Percentiles rank a stretch among this genome's conserved stretches.
These are phyloP conservation scores for Nicotiana sylvestris DNA, from an alignment of 257 asterid genomes.

Conservation along the genomic window DNA sequence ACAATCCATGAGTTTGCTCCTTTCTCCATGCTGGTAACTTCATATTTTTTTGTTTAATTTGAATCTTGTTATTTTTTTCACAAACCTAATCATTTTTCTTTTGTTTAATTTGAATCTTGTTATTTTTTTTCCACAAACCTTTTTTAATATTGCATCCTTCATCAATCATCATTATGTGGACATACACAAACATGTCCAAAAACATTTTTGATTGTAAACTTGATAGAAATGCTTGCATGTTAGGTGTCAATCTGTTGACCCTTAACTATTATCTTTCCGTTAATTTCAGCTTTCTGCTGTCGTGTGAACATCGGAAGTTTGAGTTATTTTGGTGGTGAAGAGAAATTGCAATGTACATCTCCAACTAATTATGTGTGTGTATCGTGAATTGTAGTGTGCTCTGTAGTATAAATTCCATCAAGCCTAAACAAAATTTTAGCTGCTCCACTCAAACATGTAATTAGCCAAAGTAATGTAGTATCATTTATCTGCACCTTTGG, in stretches of 20 bases:
- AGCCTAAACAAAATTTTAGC: not conserved
- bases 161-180: not conserved
- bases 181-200: not conserved
- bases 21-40: conserved; percentile 7
- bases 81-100: not conserved
- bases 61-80: too few relatives aligned
- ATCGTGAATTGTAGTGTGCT: not conserved
- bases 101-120: not conserved
- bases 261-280: not conserved
- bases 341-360: not conserved
- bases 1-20: conserved; percentile 25
- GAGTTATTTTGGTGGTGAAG: not conserved
- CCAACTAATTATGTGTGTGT: not conserved
- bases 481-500: not conserved
- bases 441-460: not conserved
- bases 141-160: not conserved
- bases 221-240: not conserved
- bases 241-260: not conserved
- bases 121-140: not conserved
- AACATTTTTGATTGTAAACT: not conserved
- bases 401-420: not conserved
- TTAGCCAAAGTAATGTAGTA: not conserved
- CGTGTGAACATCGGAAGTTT: not conserved
- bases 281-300: not conserved
- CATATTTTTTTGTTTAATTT: not conserved